A percentile compares a stretch with the other conserved stretches of the same genome.
Conservation (phyloP, 257 asterid species). For the Solanum stenotomum region DNA sequence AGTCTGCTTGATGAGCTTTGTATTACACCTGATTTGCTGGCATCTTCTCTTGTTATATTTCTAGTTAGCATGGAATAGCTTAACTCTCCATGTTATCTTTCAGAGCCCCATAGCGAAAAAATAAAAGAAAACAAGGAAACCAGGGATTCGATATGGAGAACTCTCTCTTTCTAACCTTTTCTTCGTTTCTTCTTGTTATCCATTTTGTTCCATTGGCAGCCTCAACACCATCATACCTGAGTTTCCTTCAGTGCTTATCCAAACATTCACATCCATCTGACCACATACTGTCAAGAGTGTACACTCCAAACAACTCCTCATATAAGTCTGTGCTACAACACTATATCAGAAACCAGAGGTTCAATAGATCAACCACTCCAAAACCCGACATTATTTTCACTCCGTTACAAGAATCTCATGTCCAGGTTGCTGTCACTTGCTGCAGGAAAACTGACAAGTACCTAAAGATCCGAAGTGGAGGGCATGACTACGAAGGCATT, state of each 20-base stretch:
- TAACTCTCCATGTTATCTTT: not conserved
- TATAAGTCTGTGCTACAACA: conserved; percentile 23
- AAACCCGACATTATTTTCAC: conserved; percentile 30
- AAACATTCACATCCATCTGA: conserved; percentile 7
- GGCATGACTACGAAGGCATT: conserved; percentile 52
- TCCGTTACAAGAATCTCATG: conserved; percentile 27
- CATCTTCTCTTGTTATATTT: not conserved
- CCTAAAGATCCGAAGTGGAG: conserved; percentile 57
- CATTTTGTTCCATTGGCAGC: not conserved
- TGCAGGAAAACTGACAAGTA: conserved; percentile 20
- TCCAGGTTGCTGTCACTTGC: conserved; percentile 38
- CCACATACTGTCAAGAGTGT: conserved; percentile 17
- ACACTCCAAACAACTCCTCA: conserved; percentile 25
- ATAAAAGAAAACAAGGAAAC: not conserved
- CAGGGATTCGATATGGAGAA: not conserved
- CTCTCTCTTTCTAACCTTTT: not conserved
- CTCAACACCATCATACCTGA: conserved; percentile 5
- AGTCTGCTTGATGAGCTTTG: not conserved
- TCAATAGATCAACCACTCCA: conserved; percentile 35
- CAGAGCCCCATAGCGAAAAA: not conserved
- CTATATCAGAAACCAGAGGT: conserved; percentile 42
- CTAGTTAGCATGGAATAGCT: not conserved
- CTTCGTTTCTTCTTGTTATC: not conserved
- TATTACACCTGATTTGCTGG: not conserved
- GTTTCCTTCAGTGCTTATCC: conserved; percentile 20